A percentile compares a stretch with the other conserved stretches of the same genome.
phyloP scores from a whole-genome alignment of 1,284 basidiomycete species.

The Microbotryum lychnidis-dioicae region DNA sequence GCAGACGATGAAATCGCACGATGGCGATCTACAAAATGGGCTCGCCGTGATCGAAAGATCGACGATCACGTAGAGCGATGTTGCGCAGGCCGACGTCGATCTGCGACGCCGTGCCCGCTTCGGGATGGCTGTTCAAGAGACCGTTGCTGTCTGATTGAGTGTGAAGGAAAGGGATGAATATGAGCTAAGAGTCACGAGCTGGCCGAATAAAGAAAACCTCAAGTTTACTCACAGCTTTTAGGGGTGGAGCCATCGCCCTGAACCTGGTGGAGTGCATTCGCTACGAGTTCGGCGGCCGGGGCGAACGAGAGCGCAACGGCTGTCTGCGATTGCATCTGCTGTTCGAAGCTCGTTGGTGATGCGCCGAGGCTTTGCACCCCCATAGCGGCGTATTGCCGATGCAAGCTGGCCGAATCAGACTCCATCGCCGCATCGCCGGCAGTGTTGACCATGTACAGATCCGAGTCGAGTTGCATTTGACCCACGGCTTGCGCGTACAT shows the following conservation, averaged over 20 bases:
- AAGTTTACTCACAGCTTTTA: too few species aligned
- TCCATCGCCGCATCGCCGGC: constrained; percentile 2
- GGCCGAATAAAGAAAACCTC: too few species aligned
- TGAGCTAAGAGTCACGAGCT: too few species aligned
- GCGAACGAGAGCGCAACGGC: constrained; percentile 19
- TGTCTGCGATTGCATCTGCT: constrained; percentile 5
- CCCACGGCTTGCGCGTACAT: background rate
- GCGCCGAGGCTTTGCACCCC: background rate
- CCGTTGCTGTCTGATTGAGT: too few species aligned
- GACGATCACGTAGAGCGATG: too few species aligned
- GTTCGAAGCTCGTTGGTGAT: background rate
- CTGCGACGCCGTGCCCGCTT: too few species aligned
- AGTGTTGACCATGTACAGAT: constrained; percentile 9
- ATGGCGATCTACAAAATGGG: too few species aligned
- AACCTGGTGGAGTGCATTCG: constrained; percentile 13
- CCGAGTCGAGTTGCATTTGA: constrained; percentile 1
- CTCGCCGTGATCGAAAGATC: too few species aligned
- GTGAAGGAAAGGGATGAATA: too few species aligned
- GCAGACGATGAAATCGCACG: too few species aligned
- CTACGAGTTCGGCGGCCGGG: constrained; percentile 20
- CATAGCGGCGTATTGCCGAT: constrained; percentile 21
- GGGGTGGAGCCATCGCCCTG: constrained; percentile 6
- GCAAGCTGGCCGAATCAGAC: constrained; percentile 14
- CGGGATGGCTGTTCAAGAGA: too few species aligned
- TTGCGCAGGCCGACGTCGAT: too few species aligned